Evolutionary conservation across 23 red algal species (phyloP), one percentile per base, ranked within the genome.

Genomic region (Cyanidium caldarium): DNA sequence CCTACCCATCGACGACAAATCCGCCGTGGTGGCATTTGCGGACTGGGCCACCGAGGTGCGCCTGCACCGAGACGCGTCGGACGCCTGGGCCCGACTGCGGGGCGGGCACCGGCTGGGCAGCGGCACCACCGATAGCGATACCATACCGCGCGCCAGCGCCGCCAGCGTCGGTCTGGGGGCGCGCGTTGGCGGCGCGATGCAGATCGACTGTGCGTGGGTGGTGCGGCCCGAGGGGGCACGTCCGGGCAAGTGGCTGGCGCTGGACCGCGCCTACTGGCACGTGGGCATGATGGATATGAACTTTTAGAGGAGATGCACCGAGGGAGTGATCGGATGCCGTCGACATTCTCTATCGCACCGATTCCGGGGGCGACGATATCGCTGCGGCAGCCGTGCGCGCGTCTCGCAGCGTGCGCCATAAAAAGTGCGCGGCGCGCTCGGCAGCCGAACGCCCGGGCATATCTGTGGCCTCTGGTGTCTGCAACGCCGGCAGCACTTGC

Each of bases 41-140:
- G 67, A 57, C 20, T 80, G 67, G 80, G 79, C 65, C 5, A 80
- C 84, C 34, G 87, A 68, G 21, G 72, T 68, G 7, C 66, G 80
- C 1, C 76, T 92, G 12, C 51, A 25, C 5, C 51, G 51, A 28
- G 10, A 5, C 10, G 10, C 51, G 5, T 28, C 7, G 7, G n/a
- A n/a, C n/a, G n/a, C n/a, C n/a, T n/a, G n/a, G n/a, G n/a, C n/a
- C n/a, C n/a, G n/a, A n/a, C n/a, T n/a, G n/a, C n/a, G n/a, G n/a
- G n/a, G n/a, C n/a, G 51, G 51, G 31, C 51, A 28, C 10, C 51
- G 51, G n/a, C 51, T 61, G 3, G 51, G 51, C 51, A 61, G 51
- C 51, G 21, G 10, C 51, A 28, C 3, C 13, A 28, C 51, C n/a
- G 51, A 5, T 25, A 28, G 7, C 21, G 51, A 61, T 21, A 13